Base-by-base conservation (phyloP, 345 rosid genomes). In the Moricandia moricandioides region DNA sequence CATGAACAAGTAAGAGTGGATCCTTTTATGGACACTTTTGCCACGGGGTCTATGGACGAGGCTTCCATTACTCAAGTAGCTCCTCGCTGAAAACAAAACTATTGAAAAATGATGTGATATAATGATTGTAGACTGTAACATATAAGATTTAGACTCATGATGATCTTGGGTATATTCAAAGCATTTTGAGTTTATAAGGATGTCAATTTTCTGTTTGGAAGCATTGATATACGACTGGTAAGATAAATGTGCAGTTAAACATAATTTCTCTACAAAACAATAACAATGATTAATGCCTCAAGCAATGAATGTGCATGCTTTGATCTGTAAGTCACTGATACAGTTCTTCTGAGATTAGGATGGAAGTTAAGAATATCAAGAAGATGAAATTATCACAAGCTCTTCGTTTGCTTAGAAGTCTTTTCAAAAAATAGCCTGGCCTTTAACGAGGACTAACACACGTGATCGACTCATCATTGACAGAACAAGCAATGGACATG, bases 401-500 rank as follows among this genome's bases (percentile, higher is more conserved):
- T 55, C 33, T 24, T 56, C 33, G 3, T 10, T 10, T 26, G 14
- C 0, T 21, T 24, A 56, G n/a, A n/a, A 26, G 31, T 11, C 7
- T 24, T 5, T 56, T 24, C 2, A 21, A 56, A 31, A 31, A 59
- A 6, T 14, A 14, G 64, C 24, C 40, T 31, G 21, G 40, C 24
- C 21, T 16, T 68, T 8, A 68, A 33, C 72, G 62, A 69, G 51
- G 51, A 21, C 7, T 35, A 34, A 69, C 51, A 21, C 12, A 4
- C 1, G 27, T 74, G 59, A 74, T 66, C 3, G 34, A 7, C 27
- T 3, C 70, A 14, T 62, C 74, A 57, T 58, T 33, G 6, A 16
- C 37, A 30, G 77, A 73, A 56, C 57, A 65, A 73, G 71, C 1
- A 56, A 65, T 14, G 10, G 49, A 57, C 57, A 16, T 43, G 66